phyloP scores from a whole-genome alignment of 805 yeast genomes.

The Metschnikowia lachancei region DNA sequence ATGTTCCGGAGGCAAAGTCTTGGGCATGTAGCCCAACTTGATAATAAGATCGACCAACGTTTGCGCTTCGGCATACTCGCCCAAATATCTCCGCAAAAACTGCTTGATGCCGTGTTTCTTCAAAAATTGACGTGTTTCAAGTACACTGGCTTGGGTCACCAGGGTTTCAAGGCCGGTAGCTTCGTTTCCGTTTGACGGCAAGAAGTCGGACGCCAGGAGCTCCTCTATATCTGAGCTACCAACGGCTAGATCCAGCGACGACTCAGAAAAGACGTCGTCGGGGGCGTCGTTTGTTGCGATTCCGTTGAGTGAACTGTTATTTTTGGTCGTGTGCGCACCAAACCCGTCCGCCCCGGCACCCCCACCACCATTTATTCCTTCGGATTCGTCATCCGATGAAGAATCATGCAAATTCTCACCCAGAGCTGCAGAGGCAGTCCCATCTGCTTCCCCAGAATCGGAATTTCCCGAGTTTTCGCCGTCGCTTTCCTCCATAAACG shows the following conservation, averaged over 20 bases:
- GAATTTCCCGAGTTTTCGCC: neutral
- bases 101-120: conserved; percentile 56
- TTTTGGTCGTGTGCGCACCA: conserved; percentile 5
- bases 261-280: neutral
- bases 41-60: conserved; percentile 57
- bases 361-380: too few species aligned
- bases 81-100: conserved; percentile 62
- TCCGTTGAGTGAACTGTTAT: too few species aligned
- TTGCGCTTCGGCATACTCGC: conserved; percentile 55
- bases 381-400: too few species aligned
- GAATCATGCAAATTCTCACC: too few species aligned
- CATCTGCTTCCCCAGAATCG: too few species aligned
- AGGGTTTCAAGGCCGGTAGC: neutral
- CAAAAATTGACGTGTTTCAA: conserved; percentile 43
- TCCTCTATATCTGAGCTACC: conserved; percentile 16
- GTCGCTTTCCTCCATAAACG: conserved; percentile 20
- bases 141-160: conserved; percentile 4
- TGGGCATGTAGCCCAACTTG: conserved; percentile 58
- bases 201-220: conserved; percentile 4
- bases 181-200: neutral
- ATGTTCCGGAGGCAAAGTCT: conserved; percentile 25
- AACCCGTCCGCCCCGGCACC: neutral
- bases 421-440: too few species aligned
- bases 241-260: conserved; percentile 5
- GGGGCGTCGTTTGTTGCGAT: too few species aligned